Base-by-base conservation (phyloP, 139 green algal genomes). In the Coelastrella sp. region DNA sequence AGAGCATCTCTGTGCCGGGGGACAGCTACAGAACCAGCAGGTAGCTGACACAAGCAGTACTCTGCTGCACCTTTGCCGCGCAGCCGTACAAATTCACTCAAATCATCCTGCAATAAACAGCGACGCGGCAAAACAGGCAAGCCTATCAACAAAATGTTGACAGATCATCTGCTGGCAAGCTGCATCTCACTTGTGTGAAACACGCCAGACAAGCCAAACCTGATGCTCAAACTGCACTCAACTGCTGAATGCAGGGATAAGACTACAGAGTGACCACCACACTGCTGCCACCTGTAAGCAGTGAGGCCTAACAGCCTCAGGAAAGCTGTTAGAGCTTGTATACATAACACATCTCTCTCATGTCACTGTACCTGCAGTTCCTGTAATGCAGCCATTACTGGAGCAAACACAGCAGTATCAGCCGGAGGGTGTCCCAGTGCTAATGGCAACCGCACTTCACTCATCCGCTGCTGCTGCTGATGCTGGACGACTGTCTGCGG, bases 1-100 rank as follows among this genome's bases (percentile, higher is more conserved):
- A 94, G 78, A 4, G 90, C 89, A 78, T 94, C 90, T 11, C 85
- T 53, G 79, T 92, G 90, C 8, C 86, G 83, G 30, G 86, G 79
- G 53, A 92, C 91, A 27, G 83, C 72, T 3, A 86, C 37, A 13
- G 81, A 79, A n/a, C 75, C 37, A 9, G 43, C 17, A 3, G 85
- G 83, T 53, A 92, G 90, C 27, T 84, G 35, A 25, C 79, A 51
- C 64, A 94, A 73, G 84, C 90, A 88, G 60, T 89, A 91, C 76
- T 94, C 91, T 35, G 86, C 87, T 32, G 51, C 43, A n/a, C 80
- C 80, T 34, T 37, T 66, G 38, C 85, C 76, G 48, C 73, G 37
- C 30, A 94, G 62, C 11, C 76, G 63, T 71, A 91, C 88, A 27
- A 91, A 75, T 17, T 91, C 73, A 21, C 71, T 27, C 25, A 94